Percentiles rank a stretch among this genome's conserved stretches.
These are phyloP conservation scores for Colletotrichum echinochloae DNA, from an alignment of 2,329 filamentous ascomycete species.

Conservation along the genomic window DNA sequence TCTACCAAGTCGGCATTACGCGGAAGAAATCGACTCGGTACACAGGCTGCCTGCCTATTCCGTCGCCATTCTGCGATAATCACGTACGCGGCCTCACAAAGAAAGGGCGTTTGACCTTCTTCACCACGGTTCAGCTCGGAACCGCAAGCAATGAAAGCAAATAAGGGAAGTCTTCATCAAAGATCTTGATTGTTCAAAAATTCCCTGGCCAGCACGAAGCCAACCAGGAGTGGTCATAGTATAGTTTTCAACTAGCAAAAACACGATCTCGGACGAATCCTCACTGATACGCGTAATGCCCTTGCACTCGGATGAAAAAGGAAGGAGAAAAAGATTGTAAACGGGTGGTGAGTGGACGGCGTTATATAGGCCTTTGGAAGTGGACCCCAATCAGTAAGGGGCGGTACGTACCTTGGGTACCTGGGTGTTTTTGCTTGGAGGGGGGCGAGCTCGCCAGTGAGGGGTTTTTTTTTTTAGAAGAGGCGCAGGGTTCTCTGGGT, in stretches of 20 bases:
- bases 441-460: not conserved
- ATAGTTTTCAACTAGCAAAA: slow-evolving; percentile 94
- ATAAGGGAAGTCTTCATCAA: slow-evolving; percentile 47
- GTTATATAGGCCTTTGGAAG: slow-evolving; percentile 38
- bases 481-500: slow-evolving; percentile 33
- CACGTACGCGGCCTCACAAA: not conserved
- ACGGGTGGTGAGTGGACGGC: not conserved
- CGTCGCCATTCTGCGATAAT: not conserved
- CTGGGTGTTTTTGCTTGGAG: not conserved
- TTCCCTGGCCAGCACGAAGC: slow-evolving; percentile 80
- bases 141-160: slow-evolving; percentile 64
- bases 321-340: slow-evolving; percentile 48
- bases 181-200: slow-evolving; percentile 72
- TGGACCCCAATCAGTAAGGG: slow-evolving; percentile 27
- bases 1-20: not conserved
- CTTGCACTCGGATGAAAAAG: slow-evolving; percentile 74
- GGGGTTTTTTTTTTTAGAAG: not conserved
- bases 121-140: slow-evolving; percentile 57
- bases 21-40: too few relatives aligned
- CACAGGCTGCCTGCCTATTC: too few relatives aligned
- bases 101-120: slow-evolving; percentile 55
- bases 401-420: slow-evolving; percentile 18
- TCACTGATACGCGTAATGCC: slow-evolving; percentile 88
- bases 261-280: slow-evolving; percentile 87
- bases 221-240: slow-evolving; percentile 79